A percentile compares a stretch with the other conserved stretches of the same genome.
Conservation (phyloP, 352 stramenopile genomes). For the Hyphochytrium catenoides region DNA sequence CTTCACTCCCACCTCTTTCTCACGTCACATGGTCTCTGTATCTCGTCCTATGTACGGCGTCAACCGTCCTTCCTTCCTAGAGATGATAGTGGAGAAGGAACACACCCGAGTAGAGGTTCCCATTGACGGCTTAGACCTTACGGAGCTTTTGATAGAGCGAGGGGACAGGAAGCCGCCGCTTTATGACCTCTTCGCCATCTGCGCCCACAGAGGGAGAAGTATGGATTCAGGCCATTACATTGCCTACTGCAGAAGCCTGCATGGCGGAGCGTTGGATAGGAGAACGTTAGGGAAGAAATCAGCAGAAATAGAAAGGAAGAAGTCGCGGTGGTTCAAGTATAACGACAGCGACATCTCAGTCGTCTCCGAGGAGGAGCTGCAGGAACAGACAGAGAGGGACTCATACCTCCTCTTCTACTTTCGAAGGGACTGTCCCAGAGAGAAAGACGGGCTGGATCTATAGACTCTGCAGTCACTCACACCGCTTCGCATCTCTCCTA, state of each 20-base stretch:
- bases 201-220: conserved; percentile 29
- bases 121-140: conserved; percentile 26
- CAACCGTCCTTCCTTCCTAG: no score
- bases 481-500: no score
- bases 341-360: conserved; percentile 32
- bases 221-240: conserved; percentile 46
- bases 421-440: no score
- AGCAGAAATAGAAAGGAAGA: not conserved
- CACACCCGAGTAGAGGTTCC: conserved; percentile 28
- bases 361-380: conserved; percentile 19
- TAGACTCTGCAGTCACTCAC: no score
- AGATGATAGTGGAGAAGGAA: conserved; percentile 37
- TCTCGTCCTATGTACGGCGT: no score
- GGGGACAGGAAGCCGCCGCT: conserved; percentile 15
- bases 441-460: no score
- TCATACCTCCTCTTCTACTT: conserved; percentile 52
- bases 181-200: conserved; percentile 35
- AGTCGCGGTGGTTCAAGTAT: conserved; percentile 28
- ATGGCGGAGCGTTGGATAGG: no score
- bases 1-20: no score
- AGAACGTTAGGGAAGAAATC: no score
- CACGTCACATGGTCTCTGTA: no score
- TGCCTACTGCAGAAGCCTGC: conserved; percentile 17
- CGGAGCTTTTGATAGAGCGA: conserved; percentile 29
- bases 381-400: conserved; percentile 20